A percentile compares a stretch with the other conserved stretches of the same genome.
phyloP scores from a whole-genome alignment of 164 flowering plant genomes.

The Magnolia changhungtana region DNA sequence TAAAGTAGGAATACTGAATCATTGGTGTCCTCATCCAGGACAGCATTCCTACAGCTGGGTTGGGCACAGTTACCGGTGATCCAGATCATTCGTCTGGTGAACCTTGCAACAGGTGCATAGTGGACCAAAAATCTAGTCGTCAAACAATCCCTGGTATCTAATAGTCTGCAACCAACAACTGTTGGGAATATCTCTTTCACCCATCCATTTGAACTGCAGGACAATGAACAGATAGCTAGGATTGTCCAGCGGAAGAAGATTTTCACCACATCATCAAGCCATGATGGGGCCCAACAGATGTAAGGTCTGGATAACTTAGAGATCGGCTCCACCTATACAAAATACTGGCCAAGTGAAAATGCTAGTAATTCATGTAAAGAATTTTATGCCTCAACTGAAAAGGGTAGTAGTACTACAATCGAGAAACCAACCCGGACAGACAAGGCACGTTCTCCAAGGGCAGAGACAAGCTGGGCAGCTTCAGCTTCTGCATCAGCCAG shows the following conservation, averaged over 20 bases:
- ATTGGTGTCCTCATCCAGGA: too few relatives aligned
- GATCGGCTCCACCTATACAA: not conserved
- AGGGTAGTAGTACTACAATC: not conserved
- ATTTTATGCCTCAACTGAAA: not conserved
- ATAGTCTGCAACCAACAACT: too few relatives aligned
- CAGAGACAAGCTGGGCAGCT: slow-evolving; percentile 41
- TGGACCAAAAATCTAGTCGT: too few relatives aligned
- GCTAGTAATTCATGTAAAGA: not conserved
- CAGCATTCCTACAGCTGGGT: too few relatives aligned
- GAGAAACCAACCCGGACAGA: slow-evolving; percentile 43
- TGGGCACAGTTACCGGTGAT: too few relatives aligned
- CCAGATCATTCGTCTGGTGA: too few relatives aligned
- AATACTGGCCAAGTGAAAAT: not conserved
- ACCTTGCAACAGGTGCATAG: too few relatives aligned
- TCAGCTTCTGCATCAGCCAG: slow-evolving; percentile 66
- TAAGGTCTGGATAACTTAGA: not conserved
- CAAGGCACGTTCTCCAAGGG: slow-evolving; percentile 54
- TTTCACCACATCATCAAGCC: not conserved
- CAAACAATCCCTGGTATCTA: too few relatives aligned
- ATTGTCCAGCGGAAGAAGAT: not conserved
- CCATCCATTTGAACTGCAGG: not conserved
- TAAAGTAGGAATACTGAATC: too few relatives aligned
- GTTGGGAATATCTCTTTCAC: too few relatives aligned
- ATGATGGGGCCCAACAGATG: not conserved
- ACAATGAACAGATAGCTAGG: not conserved